phyloP scores from a whole-genome alignment of 306 rosid genomes.

The Castanea crenata region DNA sequence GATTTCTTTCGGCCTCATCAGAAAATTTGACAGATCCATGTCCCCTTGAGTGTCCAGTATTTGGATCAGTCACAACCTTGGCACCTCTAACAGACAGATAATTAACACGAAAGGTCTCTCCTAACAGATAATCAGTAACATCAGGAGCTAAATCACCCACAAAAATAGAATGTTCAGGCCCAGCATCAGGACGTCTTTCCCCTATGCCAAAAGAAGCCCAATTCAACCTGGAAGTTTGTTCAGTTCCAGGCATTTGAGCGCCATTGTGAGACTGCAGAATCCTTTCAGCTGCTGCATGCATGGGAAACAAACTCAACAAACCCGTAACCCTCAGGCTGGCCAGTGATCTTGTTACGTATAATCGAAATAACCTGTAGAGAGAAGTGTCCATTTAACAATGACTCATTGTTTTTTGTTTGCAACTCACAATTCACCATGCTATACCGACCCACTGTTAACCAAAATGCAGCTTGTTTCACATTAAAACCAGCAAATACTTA shows the following conservation, averaged over 20 bases:
- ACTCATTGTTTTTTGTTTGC: neutral
- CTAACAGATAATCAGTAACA: conserved; percentile 79
- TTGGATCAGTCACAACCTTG: conserved; percentile 85
- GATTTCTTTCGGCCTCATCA: conserved; percentile 80
- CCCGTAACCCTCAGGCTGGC: conserved; percentile 88
- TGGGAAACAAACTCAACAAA: conserved; percentile 86
- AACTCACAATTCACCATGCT: neutral
- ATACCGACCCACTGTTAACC: neutral
- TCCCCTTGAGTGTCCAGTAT: conserved; percentile 82
- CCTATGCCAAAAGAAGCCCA: conserved; percentile 97
- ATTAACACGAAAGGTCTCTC: conserved; percentile 69
- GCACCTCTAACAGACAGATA: conserved; percentile 91
- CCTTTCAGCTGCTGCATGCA: conserved; percentile 81
- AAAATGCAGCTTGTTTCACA: neutral
- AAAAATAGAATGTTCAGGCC: conserved; percentile 88
- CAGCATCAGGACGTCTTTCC: conserved; percentile 75
- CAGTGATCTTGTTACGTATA: conserved; percentile 81
- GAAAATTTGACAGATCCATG: conserved; percentile 88
- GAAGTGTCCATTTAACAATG: neutral
- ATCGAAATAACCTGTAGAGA: conserved; percentile 64
- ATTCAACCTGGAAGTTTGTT: conserved; percentile 71
- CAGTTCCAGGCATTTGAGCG: conserved; percentile 84
- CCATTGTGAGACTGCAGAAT: conserved; percentile 78
- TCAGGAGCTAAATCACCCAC: conserved; percentile 93
- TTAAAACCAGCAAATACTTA: neutral